phyloP scores from a whole-genome alignment of 2,329 filamentous ascomycete species.

The Monilinia vaccinii-corymbosi region DNA sequence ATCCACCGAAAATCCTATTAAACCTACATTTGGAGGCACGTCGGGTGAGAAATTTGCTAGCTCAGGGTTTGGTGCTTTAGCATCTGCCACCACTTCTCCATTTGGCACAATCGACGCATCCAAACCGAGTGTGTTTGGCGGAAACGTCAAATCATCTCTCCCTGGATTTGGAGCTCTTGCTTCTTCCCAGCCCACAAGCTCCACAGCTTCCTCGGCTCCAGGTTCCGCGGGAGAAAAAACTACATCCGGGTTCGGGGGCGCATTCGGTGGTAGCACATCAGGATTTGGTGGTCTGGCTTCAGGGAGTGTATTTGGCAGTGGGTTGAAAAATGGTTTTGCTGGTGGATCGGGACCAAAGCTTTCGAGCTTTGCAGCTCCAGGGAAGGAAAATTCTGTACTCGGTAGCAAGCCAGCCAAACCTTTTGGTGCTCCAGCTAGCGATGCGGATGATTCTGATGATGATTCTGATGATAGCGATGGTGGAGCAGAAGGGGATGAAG shows the following conservation, averaged over 20 bases:
- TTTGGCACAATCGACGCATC: slow-evolving; percentile 48
- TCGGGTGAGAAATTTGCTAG: slow-evolving; percentile 44
- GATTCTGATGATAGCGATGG: slow-evolving; percentile 35
- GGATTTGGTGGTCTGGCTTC: slow-evolving; percentile 31
- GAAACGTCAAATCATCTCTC: slow-evolving; percentile 26
- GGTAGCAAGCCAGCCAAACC: slow-evolving; percentile 57
- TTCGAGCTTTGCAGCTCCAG: slow-evolving; percentile 62
- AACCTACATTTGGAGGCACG: slow-evolving; percentile 16
- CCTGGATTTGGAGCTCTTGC: slow-evolving; percentile 41
- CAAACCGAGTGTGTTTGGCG: slow-evolving; percentile 43
- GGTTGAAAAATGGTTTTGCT: slow-evolving; percentile 34
- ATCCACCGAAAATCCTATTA: slow-evolving; percentile 13
- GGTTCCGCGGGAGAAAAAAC: slow-evolving; percentile 29
- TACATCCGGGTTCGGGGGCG: slow-evolving; percentile 31
- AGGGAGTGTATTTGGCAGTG: slow-evolving; percentile 34
- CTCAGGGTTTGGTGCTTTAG: slow-evolving; percentile 60
- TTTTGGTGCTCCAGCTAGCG: slow-evolving; percentile 68
- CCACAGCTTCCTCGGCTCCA: slow-evolving; percentile 27
- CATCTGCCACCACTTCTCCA: slow-evolving; percentile 50
- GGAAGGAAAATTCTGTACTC: slow-evolving; percentile 35
- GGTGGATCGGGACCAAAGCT: slow-evolving; percentile 38
- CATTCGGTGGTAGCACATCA: slow-evolving; percentile 16
- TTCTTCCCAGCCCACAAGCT: slow-evolving; percentile 26
- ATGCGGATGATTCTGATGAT: slow-evolving; percentile 43
- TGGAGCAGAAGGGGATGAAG: slow-evolving; percentile 35